A percentile compares a stretch with the other conserved stretches of the same genome.
Conservation (phyloP, 1,284 basidiomycete species). For the Cystobasidiaceae sp. region DNA sequence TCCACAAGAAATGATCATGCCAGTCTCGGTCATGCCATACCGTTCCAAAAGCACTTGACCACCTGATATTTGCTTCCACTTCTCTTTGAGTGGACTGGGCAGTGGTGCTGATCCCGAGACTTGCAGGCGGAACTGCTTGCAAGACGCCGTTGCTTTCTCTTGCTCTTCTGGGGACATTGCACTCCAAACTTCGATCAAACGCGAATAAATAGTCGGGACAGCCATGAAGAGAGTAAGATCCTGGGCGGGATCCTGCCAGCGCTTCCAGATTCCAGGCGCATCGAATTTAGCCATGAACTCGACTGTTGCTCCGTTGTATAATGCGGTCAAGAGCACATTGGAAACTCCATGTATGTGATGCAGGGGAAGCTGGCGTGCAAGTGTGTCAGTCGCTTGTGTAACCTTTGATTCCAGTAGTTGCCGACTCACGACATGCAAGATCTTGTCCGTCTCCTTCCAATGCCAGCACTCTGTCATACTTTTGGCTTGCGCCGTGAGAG, state of each 20-base stretch:
- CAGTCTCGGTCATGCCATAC: slow-evolving; percentile 48
- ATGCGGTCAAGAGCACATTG: slow-evolving; percentile 44
- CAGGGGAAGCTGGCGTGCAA: slow-evolving; percentile 39
- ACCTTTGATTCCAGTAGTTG: neutral
- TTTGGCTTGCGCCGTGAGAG: slow-evolving; percentile 43
- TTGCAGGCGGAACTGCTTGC: slow-evolving; percentile 43
- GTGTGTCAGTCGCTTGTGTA: neutral
- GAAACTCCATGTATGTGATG: slow-evolving; percentile 47
- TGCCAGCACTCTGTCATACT: slow-evolving; percentile 43
- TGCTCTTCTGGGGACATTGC: slow-evolving; percentile 32
- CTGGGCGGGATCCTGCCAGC: slow-evolving; percentile 20
- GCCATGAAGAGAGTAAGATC: slow-evolving; percentile 38
- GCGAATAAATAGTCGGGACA: slow-evolving; percentile 39
- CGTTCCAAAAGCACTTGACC: slow-evolving; percentile 45
- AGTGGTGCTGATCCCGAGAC: slow-evolving; percentile 46
- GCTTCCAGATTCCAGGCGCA: slow-evolving; percentile 39
- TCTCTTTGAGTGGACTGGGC: slow-evolving; percentile 44
- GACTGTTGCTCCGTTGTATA: slow-evolving; percentile 46
- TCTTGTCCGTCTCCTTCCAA: slow-evolving; percentile 41
- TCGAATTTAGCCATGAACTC: slow-evolving; percentile 46
- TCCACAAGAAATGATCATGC: slow-evolving; percentile 45
- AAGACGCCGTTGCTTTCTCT: slow-evolving; percentile 39
- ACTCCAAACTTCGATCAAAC: slow-evolving; percentile 33
- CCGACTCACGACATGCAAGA: slow-evolving; percentile 35
- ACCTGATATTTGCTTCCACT: slow-evolving; percentile 44